These are phyloP conservation scores for Saccharomycopsis sp. DNA, from an alignment of 805 yeast species.

Conservation along the genomic window DNA sequence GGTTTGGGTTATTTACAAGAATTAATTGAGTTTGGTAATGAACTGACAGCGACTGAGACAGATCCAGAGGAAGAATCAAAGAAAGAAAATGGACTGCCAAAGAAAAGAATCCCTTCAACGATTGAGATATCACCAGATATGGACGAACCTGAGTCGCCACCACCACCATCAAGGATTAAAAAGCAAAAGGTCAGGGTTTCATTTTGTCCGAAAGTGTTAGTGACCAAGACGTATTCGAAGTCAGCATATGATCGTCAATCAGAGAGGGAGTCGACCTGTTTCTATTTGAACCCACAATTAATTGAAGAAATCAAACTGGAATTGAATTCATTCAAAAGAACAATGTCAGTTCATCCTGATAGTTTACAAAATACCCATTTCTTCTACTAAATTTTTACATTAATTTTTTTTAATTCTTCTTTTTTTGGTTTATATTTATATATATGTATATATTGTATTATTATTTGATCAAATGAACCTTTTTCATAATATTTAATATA, in stretches of 20 bases:
- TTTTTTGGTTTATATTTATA: too few species aligned
- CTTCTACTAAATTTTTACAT: too few species aligned
- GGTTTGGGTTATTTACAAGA: conserved; percentile 16
- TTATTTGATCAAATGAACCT: too few species aligned
- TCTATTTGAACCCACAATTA: conserved; percentile 39
- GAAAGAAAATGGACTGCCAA: conserved; percentile 1
- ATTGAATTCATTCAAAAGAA: conserved; percentile 54
- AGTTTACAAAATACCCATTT: conserved; percentile 60
- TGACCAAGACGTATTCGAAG: conserved; percentile 48
- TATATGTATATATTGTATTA: too few species aligned
- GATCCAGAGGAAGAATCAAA: not conserved
- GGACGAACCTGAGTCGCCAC: not conserved
- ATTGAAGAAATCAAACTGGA: conserved; percentile 56
- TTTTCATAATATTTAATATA: too few species aligned
- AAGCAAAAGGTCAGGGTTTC: conserved; percentile 29
- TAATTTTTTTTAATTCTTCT: too few species aligned
- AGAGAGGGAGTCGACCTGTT: conserved; percentile 36
- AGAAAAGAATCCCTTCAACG: not conserved
- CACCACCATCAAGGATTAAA: not conserved
- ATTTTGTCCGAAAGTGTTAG: conserved; percentile 41
- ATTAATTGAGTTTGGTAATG: conserved; percentile 7
- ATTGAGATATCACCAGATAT: not conserved
- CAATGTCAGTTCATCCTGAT: conserved; percentile 60
- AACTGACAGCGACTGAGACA: conserved; percentile 3
- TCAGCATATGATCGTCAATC: conserved; percentile 47